Conservation (phyloP, 495 filamentous ascomycete genomes). For the Trichoderma reesei region DNA sequence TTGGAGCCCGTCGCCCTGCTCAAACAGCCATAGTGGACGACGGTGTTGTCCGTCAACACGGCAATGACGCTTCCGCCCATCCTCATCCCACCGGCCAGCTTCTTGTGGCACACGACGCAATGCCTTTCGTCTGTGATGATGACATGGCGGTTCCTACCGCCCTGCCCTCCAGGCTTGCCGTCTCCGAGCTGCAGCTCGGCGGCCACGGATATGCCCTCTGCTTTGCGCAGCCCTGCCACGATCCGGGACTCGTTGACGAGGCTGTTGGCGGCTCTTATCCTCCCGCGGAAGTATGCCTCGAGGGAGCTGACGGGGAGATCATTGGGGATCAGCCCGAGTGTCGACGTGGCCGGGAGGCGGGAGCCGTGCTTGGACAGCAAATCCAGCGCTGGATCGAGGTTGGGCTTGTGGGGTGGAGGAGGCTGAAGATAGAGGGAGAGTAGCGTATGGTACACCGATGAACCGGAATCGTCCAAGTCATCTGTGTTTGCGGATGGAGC, state of each 20-base stretch:
- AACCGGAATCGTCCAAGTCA: slow-evolving; percentile 46
- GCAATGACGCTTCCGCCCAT: slow-evolving; percentile 71
- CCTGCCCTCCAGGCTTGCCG: slow-evolving; percentile 42
- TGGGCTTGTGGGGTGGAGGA: slow-evolving; percentile 60
- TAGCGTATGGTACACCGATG: slow-evolving; percentile 82
- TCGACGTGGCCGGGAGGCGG: slow-evolving; percentile 75
- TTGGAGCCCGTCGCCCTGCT: slow-evolving; percentile 27
- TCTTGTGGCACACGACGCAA: slow-evolving; percentile 85
- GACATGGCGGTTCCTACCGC: slow-evolving; percentile 59
- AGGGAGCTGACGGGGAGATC: slow-evolving; percentile 66
- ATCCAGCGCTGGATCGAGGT: slow-evolving; percentile 71
- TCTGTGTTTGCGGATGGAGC: slow-evolving; percentile 31
- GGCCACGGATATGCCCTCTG: slow-evolving; percentile 62
- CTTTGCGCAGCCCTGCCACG: slow-evolving; percentile 61
- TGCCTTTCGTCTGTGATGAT: slow-evolving; percentile 77
- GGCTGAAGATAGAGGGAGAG: slow-evolving; percentile 85
- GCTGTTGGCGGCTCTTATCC: slow-evolving; percentile 79
- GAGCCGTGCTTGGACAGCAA: slow-evolving; percentile 86
- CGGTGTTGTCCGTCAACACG: slow-evolving; percentile 44
- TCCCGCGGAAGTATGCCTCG: slow-evolving; percentile 82
- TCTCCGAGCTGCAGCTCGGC: slow-evolving; percentile 61
- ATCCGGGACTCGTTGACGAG: slow-evolving; percentile 68
- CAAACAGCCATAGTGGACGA: slow-evolving; percentile 80
- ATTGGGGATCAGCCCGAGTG: slow-evolving; percentile 76
- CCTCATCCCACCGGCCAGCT: slow-evolving; percentile 36